Evolutionary conservation across 108 stramenopile species (phyloP).

Genomic region (Cylindrotheca closterium): DNA sequence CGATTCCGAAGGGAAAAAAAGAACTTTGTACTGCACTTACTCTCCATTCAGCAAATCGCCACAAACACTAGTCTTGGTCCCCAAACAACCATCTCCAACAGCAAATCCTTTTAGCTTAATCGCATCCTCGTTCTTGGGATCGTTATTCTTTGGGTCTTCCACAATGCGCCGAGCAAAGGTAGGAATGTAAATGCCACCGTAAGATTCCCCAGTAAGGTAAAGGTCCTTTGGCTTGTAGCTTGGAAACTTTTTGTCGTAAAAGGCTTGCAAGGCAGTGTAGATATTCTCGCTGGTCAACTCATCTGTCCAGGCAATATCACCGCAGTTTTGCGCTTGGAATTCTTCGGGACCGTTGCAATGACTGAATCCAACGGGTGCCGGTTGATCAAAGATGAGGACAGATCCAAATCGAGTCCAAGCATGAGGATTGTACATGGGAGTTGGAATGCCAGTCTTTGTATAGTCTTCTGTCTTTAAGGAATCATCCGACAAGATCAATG

Average conservation of each 20-base stretch:
- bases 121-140: neutral
- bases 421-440: constrained; percentile 57
- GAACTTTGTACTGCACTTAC: too few species aligned
- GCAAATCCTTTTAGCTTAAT: constrained; percentile 59
- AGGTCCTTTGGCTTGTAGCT: constrained; percentile 41
- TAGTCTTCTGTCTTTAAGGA: constrained; percentile 44
- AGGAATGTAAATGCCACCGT: constrained; percentile 69
- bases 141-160: constrained; percentile 9
- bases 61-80: constrained; percentile 67
- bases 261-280: constrained; percentile 54
- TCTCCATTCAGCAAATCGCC: constrained; percentile 18
- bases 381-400: constrained; percentile 74
- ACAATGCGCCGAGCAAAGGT: constrained; percentile 53
- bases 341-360: constrained; percentile 69
- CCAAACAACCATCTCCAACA: constrained; percentile 84
- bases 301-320: constrained; percentile 65
- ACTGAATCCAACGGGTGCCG: constrained; percentile 77
- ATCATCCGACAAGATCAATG: constrained; percentile 51
- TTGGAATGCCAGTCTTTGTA: constrained; percentile 56
- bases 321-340: constrained; percentile 36
- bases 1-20: too few species aligned
- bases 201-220: constrained; percentile 70
- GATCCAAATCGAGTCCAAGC: constrained; percentile 59
- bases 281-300: constrained; percentile 51
- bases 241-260: constrained; percentile 63